Base-by-base conservation (phyloP, 2,329 filamentous ascomycete genomes). In the Alternaria ventricosa region DNA sequence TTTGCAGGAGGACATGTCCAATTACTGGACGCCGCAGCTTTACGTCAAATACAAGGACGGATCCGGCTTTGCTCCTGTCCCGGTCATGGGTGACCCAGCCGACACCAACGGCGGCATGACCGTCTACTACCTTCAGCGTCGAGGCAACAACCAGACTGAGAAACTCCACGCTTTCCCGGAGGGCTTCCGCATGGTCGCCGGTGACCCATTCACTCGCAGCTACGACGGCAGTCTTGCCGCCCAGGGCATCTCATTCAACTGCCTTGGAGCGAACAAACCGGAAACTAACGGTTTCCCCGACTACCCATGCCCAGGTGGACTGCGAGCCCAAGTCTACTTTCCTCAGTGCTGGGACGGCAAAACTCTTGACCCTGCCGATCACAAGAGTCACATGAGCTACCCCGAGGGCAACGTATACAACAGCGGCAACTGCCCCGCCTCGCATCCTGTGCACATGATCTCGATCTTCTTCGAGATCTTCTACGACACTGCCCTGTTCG, bases 1-100 rank as follows among this genome's bases (percentile, higher is more conserved):
- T 25, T 12, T 15, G 20, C 28, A 70, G 68, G 65, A 71, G 23
- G 67, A 72, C 12, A 67, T 72, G 75, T 91, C 87, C 70, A 90
- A 90, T 79, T 94, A 95, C 83, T 94, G 92, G 92, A 88, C 89
- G 60, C 91, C 92, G 2, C 83, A 84, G 27, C 81, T 94, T 3
- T 94, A 89, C 81, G 93, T 90, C 71, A 79, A 91, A 67, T 67
- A 68, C 25, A 70, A 76, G 55, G 71, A 78, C 45, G 71, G 69
- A 23, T 72, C 69, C 28, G 50, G 57, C 6, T 75, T 92, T 69
- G 87, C 89, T 78, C 84, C 86, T 36, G 91, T 94, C 18, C 84
- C 88, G 9, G 82, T 86, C 56, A 78, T 81, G 46, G 86, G 86
- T 13, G 86, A 87, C 58, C 83, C 69, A n/a, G 69, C 75, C 43